Base-by-base conservation (phyloP, 352 stramenopile species). In the Phytophthora foliorum region DNA sequence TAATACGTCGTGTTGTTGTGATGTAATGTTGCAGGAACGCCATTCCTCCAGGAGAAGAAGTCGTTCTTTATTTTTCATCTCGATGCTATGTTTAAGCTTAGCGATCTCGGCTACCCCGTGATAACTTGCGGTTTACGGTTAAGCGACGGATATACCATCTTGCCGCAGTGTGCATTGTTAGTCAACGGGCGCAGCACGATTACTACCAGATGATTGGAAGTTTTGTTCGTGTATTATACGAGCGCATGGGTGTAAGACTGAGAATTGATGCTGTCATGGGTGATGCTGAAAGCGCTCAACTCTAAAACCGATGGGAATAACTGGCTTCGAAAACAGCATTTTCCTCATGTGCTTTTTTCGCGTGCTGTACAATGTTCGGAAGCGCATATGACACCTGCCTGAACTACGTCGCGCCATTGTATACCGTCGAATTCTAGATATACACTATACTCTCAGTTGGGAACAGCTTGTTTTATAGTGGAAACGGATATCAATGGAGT, bases 311-410 rank as follows among this genome's bases (percentile, higher is more conserved):
- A 17, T 14, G 1, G 13, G 34, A n/a, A 16, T 58, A 7, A 2
- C 19, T 22, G 51, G 14, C 8, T 58, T 46, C 34, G 51, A 49
- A 27, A 36, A 25, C 54, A 62, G 34, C 2, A 38, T 38, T 14
- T 46, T 72, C 8, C 51, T 72, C 3, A 14, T 46, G 39, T 46
- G n/a, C 27, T 67, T 61, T 32, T 72, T 67, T 41, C 44, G 64
- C 44, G 64, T 72, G 4, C 31, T 72, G 4, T 67, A 64, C 44
- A 67, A 72, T 44, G 57, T 63, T 22, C 57, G 57, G 5, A 67
- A 67, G 34, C 41, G 49, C 3, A 63, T 55, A 8, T 4, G 16
- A 6, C 41, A 72, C 22, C 27, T 72, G 10, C 8, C 31, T 45
- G n/a, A 25, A n/a, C 27, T 19, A 48, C 19, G 45, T 54, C 48